Evolutionary conservation across 495 filamentous ascomycete genomes (phyloP).

Genomic region (Talaromyces adpressus): DNA sequence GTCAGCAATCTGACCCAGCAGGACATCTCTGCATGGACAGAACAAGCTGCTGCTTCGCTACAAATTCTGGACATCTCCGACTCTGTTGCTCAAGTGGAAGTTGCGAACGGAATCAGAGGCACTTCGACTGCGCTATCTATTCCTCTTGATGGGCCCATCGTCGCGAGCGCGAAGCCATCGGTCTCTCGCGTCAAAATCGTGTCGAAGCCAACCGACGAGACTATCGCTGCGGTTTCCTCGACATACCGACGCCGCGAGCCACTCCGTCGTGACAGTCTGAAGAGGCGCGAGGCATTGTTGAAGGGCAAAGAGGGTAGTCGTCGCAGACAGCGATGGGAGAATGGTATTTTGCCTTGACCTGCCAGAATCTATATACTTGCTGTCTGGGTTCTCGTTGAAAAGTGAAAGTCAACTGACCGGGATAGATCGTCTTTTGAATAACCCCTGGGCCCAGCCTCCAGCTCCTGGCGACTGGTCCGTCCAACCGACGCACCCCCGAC

Average conservation of each 20-base stretch:
- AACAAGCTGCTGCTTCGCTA: conserved; percentile 40
- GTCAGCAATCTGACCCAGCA: conserved; percentile 30
- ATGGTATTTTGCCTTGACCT: conserved; percentile 52
- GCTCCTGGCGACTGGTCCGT: conserved; percentile 73
- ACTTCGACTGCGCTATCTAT: conserved; percentile 39
- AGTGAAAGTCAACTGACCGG: background rate
- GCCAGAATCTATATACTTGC: background rate
- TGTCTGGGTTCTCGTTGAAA: background rate
- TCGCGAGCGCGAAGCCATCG: conserved; percentile 10
- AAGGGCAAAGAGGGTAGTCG: conserved; percentile 91
- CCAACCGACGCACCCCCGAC: conserved; percentile 68
- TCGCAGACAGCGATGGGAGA: conserved; percentile 87
- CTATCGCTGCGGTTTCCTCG: conserved; percentile 20
- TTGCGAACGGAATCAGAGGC: conserved; percentile 24
- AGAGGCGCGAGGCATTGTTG: conserved; percentile 69
- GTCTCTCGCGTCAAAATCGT: conserved; percentile 19
- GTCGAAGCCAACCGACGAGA: conserved; percentile 8
- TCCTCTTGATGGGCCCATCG: conserved; percentile 40
- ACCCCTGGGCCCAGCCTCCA: conserved; percentile 81
- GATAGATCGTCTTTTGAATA: conserved; percentile 75
- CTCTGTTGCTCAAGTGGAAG: conserved; percentile 11
- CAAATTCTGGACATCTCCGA: conserved; percentile 35
- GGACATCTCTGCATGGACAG: conserved; percentile 46
- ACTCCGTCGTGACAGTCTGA: conserved; percentile 52
- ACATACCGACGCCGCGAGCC: conserved; percentile 39